These are phyloP conservation scores for Juglanconis oblonga DNA, from an alignment of 2,329 filamentous ascomycete species.

Conservation along the genomic window DNA sequence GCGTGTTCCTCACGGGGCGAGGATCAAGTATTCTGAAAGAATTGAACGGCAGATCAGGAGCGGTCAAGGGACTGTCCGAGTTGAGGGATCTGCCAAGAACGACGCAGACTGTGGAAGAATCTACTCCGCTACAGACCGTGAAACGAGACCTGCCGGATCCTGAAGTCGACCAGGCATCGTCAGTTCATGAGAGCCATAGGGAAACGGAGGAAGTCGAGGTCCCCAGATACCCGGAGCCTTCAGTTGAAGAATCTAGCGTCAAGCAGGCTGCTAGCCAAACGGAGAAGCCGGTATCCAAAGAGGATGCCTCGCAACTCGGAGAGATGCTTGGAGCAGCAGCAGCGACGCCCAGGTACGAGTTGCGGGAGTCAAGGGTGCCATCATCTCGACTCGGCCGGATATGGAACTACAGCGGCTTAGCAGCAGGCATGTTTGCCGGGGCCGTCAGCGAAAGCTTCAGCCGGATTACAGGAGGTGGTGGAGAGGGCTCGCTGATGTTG, in stretches of 20 bases:
- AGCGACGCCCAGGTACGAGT: slow-evolving; percentile 52
- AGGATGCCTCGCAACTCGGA: slow-evolving; percentile 25
- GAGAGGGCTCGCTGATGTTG: slow-evolving; percentile 76
- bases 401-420: slow-evolving; percentile 93
- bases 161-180: background rate
- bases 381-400: slow-evolving; percentile 81
- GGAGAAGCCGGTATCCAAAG: slow-evolving; percentile 11
- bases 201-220: background rate
- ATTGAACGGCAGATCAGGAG: background rate
- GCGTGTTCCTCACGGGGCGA: background rate
- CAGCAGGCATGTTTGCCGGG: slow-evolving; percentile 92
- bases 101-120: background rate
- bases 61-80: background rate
- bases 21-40: slow-evolving; percentile 7
- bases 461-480: slow-evolving; percentile 68
- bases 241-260: background rate
- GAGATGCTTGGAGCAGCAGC: slow-evolving; percentile 22
- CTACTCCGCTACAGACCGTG: background rate
- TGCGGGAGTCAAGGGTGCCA: slow-evolving; percentile 87
- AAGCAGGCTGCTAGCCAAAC: background rate
- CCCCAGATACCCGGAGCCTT: background rate
- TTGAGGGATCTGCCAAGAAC: background rate
- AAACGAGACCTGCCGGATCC: background rate
- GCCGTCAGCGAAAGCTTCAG: slow-evolving; percentile 83
- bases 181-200: slow-evolving; percentile 1